Base-by-base conservation (phyloP, 192 early-diverging fungal species). In the Jimgerdemannia lactiflua region DNA sequence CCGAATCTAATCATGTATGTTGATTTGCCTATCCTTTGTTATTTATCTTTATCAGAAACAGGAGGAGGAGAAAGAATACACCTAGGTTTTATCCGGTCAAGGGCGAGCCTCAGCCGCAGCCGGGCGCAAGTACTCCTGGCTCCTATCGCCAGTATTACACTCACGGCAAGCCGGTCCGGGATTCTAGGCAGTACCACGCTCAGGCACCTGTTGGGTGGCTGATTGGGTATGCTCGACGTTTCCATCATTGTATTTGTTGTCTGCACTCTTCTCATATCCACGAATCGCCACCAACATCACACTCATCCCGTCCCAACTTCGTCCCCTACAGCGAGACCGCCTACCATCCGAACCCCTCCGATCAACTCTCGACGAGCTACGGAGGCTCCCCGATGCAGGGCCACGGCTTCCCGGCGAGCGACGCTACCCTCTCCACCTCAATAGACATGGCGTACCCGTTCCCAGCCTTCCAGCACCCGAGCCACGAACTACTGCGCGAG, bases 401-500 rank as follows among this genome's bases (percentile, higher is more conserved):
- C 71, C 49, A 59, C 14, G 49, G 8, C 49, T 59, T 59, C 49
- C 49, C 49, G 43, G n/a, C 71, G 8, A 49, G 43, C 43, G 76
- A 75, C 42, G 43, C 70, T 4, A 65, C 75, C n/a, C 64, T 86
- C 4, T 87, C 88, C 41, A 80, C 84, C 3, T 86, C 85, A 4
- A 73, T 84, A 19, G 86, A 87, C 71, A 83, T 87, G 49, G 85
- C 88, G 65, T 89, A 92, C 54, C 87, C 88, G 3, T 86, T 88
- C 78, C 86, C 84, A 11, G 79, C 82, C 20, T 87, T 87, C 80
- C 91, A 95, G 86, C 97, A 98, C 80, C 97, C 97, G 3, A 92
- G 89, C 67, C 96, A 97, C 80, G 95, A 96, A 79, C 86, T 98
- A 20, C 83, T 98, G 82, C 93, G 92, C 71, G 97, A 98, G 84